A percentile compares a stretch with the other conserved stretches of the same genome.
Conservation (phyloP, 2,329 filamentous ascomycete species). For the Aspergillus proliferans region DNA sequence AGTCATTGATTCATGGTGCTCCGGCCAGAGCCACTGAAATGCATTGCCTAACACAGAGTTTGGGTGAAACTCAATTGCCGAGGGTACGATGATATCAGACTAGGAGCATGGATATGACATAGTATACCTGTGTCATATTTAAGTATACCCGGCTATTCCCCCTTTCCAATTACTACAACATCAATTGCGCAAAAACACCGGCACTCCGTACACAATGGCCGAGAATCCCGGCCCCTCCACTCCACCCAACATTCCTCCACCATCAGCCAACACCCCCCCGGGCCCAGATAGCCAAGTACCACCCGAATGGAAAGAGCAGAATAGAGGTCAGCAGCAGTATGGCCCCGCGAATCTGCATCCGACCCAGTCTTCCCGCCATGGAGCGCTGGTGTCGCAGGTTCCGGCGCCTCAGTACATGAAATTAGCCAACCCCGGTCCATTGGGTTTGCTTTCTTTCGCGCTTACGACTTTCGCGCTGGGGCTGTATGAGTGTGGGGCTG, state of each 20-base stretch:
- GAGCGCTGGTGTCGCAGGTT: slow-evolving; percentile 11
- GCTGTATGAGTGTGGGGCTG: slow-evolving; percentile 41
- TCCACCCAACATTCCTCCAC: neutral
- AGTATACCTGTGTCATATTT: neutral
- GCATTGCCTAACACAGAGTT: too few species aligned
- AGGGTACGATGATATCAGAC: too few species aligned
- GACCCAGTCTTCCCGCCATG: neutral
- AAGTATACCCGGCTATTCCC: neutral
- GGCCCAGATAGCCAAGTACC: neutral
- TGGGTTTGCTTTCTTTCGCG: slow-evolving; percentile 59
- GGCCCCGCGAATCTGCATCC: neutral
- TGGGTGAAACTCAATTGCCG: too few species aligned
- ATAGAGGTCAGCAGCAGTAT: neutral
- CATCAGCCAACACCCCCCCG: neutral
- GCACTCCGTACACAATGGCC: neutral
- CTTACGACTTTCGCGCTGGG: slow-evolving; percentile 58
- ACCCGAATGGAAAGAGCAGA: neutral
- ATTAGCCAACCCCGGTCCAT: slow-evolving; percentile 55
- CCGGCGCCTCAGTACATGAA: slow-evolving; percentile 25
- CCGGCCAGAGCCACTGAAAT: too few species aligned
- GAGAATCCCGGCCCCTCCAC: neutral
- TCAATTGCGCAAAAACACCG: neutral
- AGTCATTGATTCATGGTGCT: too few species aligned
- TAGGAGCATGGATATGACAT: too few species aligned
- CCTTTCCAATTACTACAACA: neutral